Percentiles rank a stretch among this genome's conserved stretches.
phyloP scores from a whole-genome alignment of 257 asterid genomes.

The Gentiana macrophylla region DNA sequence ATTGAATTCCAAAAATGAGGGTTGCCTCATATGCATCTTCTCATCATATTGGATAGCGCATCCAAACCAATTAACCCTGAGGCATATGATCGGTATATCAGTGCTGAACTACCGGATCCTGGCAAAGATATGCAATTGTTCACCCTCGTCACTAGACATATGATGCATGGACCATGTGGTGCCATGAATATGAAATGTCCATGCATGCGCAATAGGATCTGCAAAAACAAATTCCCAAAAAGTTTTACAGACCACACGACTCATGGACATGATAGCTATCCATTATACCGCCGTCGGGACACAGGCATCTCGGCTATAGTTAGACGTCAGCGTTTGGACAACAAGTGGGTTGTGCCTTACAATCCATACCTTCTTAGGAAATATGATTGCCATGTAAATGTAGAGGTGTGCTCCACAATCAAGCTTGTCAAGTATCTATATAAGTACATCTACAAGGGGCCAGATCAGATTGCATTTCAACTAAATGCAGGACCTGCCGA shows the following conservation, averaged over 20 bases:
- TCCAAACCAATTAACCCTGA: neutral
- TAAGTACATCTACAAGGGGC: neutral
- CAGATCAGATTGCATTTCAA: neutral
- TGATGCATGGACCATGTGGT: constrained; percentile 11
- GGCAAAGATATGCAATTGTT: neutral
- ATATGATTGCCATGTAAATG: neutral
- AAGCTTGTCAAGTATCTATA: neutral
- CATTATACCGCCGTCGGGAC: neutral
- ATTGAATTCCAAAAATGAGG: constrained; percentile 1
- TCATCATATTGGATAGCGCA: neutral
- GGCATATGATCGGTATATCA: neutral
- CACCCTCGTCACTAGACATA: neutral
- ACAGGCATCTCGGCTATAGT: neutral
- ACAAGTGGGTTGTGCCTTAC: neutral
- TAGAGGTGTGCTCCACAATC: neutral
- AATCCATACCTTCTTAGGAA: neutral
- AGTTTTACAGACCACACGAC: neutral
- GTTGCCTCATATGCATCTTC: neutral
- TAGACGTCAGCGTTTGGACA: neutral
- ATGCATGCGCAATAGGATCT: neutral
- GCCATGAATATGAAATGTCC: neutral
- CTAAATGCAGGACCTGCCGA: neutral
- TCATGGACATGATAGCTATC: neutral
- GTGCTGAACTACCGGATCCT: neutral
- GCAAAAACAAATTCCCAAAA: constrained; percentile 1